Percentiles rank a stretch among this genome's conserved stretches.
Conservation (phyloP, 139 green algal genomes). For the Pleodorina starrii region DNA sequence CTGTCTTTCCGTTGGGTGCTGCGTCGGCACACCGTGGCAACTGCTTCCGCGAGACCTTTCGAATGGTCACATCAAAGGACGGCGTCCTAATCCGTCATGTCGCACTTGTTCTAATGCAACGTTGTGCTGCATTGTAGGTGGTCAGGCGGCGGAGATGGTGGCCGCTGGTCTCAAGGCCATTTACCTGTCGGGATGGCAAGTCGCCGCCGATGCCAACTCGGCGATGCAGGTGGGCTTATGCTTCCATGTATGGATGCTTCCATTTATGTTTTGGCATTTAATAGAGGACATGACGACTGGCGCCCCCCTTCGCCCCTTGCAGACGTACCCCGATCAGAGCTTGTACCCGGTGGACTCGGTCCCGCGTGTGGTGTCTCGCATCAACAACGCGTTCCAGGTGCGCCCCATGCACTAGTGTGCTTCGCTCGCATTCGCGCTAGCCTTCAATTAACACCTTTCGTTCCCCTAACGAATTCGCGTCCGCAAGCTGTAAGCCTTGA, state of each 20-base stretch:
- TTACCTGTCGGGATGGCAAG: slow-evolving; percentile 93
- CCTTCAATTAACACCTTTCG: no score
- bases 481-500: no score
- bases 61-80: not conserved
- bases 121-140: slow-evolving; percentile 56
- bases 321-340: slow-evolving; percentile 90
- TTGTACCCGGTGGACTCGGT: slow-evolving; percentile 88
- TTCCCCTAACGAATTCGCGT: no score
- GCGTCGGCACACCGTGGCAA: slow-evolving; percentile 23
- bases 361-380: slow-evolving; percentile 77
- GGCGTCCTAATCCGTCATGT: not conserved
- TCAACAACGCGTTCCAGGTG: slow-evolving; percentile 81
- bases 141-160: slow-evolving; percentile 72
- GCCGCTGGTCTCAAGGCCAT: slow-evolving; percentile 88
- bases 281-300: no score
- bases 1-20: slow-evolving; percentile 38
- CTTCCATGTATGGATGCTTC: no score
- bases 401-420: no score
- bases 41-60: no score
- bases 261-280: no score
- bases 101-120: not conserved
- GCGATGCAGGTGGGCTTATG: slow-evolving; percentile 46
- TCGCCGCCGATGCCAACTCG: slow-evolving; percentile 85
- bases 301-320: no score
- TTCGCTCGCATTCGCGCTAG: no score